Base-by-base conservation (phyloP, 768 basidiomycete species). In the Roridomyces roridus region DNA sequence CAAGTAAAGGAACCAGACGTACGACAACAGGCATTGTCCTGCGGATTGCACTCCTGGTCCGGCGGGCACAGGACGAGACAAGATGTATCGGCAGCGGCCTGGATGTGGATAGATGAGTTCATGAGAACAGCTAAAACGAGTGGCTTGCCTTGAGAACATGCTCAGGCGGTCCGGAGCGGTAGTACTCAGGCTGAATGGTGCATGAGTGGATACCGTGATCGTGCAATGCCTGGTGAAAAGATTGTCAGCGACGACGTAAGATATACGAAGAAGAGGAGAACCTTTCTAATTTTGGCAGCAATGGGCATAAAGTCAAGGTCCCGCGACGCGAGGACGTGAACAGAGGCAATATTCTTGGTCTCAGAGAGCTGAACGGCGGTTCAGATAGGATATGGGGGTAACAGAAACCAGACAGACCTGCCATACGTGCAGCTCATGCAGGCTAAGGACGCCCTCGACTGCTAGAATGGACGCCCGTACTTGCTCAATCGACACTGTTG, bases 361-460 rank as follows among this genome's bases (percentile, higher is more conserved):
- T 99, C 97, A 10, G 94, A 96, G 44, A 99, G 83, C 67, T 62
- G 43, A 2, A 28, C n/a, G n/a, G n/a, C n/a, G n/a, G n/a, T n/a
- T n/a, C n/a, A n/a, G n/a, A n/a, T n/a, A n/a, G n/a, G n/a, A n/a
- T n/a, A n/a, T 0, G 9, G n/a, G 35, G 17, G 21, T 12, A 15
- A 23, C 20, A 14, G 24, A 18, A 17, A 23, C 4, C 12, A 2
- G 20, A 55, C 59, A 11, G 18, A 60, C 59, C 59, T 96, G 94
- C 97, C 97, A 99, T 49, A 98, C 86, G 73, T 99, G 97, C 24
- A 99, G 81, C 68, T 98, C 94, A 66, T 98, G 97, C 25, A 98
- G 65, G 21, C 91, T 91, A 48, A 88, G 74, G 24, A 96, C 97
- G 44, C 97, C 96, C 4, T 89, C 82, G 23, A 98, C 91, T 4